Evolutionary conservation across 257 asterid species (phyloP), one percentile per base, ranked within the genome.

Genomic region (Nicotiana tomentosiformis): DNA sequence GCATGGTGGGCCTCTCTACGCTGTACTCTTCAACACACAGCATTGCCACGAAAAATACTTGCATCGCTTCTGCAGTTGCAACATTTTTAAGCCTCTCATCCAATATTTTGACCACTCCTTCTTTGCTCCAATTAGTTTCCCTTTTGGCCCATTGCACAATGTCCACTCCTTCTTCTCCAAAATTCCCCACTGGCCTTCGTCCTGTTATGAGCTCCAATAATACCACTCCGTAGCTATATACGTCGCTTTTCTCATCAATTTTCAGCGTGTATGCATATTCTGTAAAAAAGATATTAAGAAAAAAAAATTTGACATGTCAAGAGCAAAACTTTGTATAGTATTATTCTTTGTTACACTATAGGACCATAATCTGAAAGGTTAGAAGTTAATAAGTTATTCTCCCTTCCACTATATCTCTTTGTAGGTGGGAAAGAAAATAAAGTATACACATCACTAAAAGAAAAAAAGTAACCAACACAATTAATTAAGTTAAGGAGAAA

Each of bases 171-270:
- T 85, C 88, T 74, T 88, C 90, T 37, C 90, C 90, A 7, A 88
- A 88, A 43, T 84, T 53, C 4, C 90, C 89, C 3, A 88, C 87
- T 0, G 90, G 89, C 37, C 74, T 82, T 78, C 86, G 70, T 1
- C 90, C 90, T 12, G 90, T 88, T 60, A 88, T 82, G 20, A 88
- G 76, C 82, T 88, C 90, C 37, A 88, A 26, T 3, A 88, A 66
- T 30, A 88, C 90, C 74, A 88, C 90, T 2, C 90, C 90, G 11
- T 82, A 86, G 80, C 90, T 88, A 53, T 88, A 88, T 18, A 88
- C 90, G 51, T 88, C 90, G 46, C 90, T 88, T 78, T 88, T 88
- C 82, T 88, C 90, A 43, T 88, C 90, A 18, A 88, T 88, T 20
- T 86, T 88, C 57, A 88, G 58, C 0, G 90, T 88, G 83, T 88